phyloP scores from a whole-genome alignment of 176 grass and related monocot species.

The Oryza glaberrima region DNA sequence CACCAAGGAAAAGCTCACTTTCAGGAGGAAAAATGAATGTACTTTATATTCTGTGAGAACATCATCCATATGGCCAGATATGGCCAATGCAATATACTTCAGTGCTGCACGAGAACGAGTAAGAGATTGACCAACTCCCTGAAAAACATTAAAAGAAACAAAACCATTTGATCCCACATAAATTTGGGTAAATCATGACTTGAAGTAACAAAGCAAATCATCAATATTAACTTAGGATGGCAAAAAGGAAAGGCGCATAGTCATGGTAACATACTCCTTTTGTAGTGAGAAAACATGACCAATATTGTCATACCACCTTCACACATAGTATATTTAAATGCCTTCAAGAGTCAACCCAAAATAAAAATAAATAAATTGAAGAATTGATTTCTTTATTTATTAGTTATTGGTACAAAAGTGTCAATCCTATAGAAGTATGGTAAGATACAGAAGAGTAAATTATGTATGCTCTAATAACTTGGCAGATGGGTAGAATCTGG shows the following conservation, averaged over 20 bases:
- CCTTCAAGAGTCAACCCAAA: constrained; percentile 30
- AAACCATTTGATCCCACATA: constrained; percentile 14
- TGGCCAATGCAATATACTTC: constrained; percentile 84
- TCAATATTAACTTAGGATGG: constrained; percentile 7
- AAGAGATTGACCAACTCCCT: constrained; percentile 70
- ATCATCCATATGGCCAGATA: constrained; percentile 96
- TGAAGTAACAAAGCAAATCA: constrained; percentile 14
- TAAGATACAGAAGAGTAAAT: constrained; percentile 3
- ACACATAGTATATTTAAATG: background rate
- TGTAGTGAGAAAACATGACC: background rate
- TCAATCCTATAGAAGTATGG: constrained; percentile 11
- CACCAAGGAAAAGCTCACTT: constrained; percentile 14
- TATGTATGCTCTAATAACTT: background rate
- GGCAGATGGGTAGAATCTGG: background rate
- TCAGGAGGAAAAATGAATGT: constrained; percentile 38
- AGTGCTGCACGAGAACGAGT: constrained; percentile 71
- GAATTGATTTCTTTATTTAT: constrained; percentile 29
- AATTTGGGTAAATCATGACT: constrained; percentile 25
- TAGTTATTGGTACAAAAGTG: constrained; percentile 23
- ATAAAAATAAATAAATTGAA: constrained; percentile 28
- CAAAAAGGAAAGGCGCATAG: background rate
- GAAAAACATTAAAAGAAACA: constrained; percentile 37
- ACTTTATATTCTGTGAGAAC: constrained; percentile 87
- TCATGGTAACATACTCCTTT: constrained; percentile 17
- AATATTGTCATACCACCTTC: constrained; percentile 20